Evolutionary conservation across 1,284 basidiomycete species (phyloP), one percentile per base, ranked within the genome.

Genomic region (Ganoderma sinense): DNA sequence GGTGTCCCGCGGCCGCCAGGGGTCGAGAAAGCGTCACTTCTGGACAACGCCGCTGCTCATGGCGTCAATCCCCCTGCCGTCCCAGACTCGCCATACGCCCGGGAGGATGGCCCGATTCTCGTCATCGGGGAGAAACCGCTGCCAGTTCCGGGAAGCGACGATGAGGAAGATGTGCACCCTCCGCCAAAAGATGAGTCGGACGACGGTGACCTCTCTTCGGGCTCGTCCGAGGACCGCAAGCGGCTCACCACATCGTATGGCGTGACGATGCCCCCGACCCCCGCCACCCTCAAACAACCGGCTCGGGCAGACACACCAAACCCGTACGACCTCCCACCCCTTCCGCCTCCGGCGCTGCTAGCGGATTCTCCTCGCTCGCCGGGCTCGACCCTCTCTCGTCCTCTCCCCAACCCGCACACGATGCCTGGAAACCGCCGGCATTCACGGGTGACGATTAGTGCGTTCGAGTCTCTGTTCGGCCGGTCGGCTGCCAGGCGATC

Each of bases 81-180:
- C 31, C 39, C 36, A 40, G 58, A 31, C 20, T 58, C 56, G 3
- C 18, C 13, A 14, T 29, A 61, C 55, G 29, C 33, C 48, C 14
- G 36, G 45, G 53, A 56, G 62, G 40, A 45, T 61, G 23, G 26
- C 61, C 14, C 59, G 61, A 53, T 53, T 31, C 31, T 51, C 43
- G 20, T 53, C 62, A 51, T 53, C 6, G 66, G 62, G 31, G 63
- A 70, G 48, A 71, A 62, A 56, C 64, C 67, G n/a, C 65, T 70
- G 2, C 67, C 69, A 11, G 65, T 63, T 18, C 69, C 67, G 26
- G 23, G 11, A 23, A 43, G 59, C 14, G 40, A 61, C 20, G 36
- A n/a, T 4, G n/a, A 16, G 40, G 39, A 41, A 14, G 39, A 26
- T 14, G 20, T 1, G 6, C n/a, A n/a, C 39, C 59, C 40, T 14